Percentiles rank a stretch among this genome's conserved stretches.
These are phyloP conservation scores for Astrothelium macrocarpum DNA, from an alignment of 495 filamentous ascomycete genomes.

Conservation along the genomic window DNA sequence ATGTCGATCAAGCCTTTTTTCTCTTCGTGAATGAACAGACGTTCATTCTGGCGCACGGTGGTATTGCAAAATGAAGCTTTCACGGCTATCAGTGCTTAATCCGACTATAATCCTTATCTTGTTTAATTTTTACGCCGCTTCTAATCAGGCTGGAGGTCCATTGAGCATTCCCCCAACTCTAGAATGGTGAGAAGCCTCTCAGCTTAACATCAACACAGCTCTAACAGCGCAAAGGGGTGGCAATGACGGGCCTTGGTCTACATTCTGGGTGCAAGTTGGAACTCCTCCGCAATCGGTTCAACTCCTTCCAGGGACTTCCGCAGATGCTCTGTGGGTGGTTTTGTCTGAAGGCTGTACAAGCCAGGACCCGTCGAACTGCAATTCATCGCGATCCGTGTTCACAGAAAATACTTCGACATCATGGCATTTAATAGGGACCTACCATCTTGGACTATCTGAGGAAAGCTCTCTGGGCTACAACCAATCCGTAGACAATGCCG, in stretches of 20 bases:
- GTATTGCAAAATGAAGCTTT: neutral
- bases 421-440: conserved; percentile 21
- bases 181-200: neutral
- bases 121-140: neutral
- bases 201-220: neutral
- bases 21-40: neutral
- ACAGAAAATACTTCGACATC: conserved; percentile 19
- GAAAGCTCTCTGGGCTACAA: conserved; percentile 8
- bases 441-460: conserved; percentile 13
- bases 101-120: neutral
- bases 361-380: conserved; percentile 24
- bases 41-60: neutral
- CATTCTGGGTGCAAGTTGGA: conserved; percentile 31
- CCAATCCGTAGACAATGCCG: conserved; percentile 11
- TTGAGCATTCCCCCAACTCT: neutral
- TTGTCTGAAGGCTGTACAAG: conserved; percentile 29
- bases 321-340: conserved; percentile 25
- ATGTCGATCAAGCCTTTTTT: neutral
- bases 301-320: conserved; percentile 22
- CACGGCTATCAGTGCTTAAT: neutral
- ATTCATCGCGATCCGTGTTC: conserved; percentile 25
- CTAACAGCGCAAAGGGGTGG: conserved; percentile 8
- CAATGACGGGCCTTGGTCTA: conserved; percentile 28
- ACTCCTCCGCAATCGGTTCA: conserved; percentile 30
- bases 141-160: neutral